phyloP scores from a whole-genome alignment of 1,139 yeast genomes.

The Sugiyamaella xylanicola region DNA sequence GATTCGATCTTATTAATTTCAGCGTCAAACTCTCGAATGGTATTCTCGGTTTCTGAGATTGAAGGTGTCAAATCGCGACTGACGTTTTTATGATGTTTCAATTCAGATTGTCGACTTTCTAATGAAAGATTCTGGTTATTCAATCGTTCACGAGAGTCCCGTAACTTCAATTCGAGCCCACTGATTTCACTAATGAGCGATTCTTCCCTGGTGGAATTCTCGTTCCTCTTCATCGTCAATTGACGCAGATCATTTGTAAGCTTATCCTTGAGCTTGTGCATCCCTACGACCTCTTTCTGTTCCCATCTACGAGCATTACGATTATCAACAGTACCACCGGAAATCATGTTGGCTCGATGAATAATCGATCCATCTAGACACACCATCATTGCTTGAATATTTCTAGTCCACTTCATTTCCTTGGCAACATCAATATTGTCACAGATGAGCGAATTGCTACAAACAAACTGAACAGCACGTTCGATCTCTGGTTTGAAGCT shows the following conservation, averaged over 20 bases:
- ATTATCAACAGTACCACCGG: slow-evolving; percentile 69
- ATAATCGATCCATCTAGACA: slow-evolving; percentile 84
- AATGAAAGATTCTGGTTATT: slow-evolving; percentile 61
- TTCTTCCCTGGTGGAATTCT: slow-evolving; percentile 57
- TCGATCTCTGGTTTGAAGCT: slow-evolving; percentile 70
- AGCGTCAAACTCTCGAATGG: slow-evolving; percentile 33
- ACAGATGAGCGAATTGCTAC: slow-evolving; percentile 82
- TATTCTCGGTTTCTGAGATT: slow-evolving; percentile 43
- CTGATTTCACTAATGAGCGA: slow-evolving; percentile 57
- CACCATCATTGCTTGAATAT: slow-evolving; percentile 67
- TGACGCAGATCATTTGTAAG: slow-evolving; percentile 56
- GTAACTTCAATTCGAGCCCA: slow-evolving; percentile 56
- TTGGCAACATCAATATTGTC: slow-evolving; percentile 71
- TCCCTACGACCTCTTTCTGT: slow-evolving; percentile 60
- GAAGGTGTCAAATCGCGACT: slow-evolving; percentile 53
- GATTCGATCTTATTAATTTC: slow-evolving; percentile 33
- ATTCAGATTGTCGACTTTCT: slow-evolving; percentile 53
- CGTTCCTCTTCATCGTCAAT: slow-evolving; percentile 53
- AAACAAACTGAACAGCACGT: slow-evolving; percentile 76
- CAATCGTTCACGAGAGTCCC: slow-evolving; percentile 55
- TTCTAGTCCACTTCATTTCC: slow-evolving; percentile 66
- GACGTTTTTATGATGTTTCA: slow-evolving; percentile 61
- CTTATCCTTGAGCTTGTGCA: slow-evolving; percentile 63
- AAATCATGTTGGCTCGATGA: slow-evolving; percentile 85
- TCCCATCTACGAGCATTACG: slow-evolving; percentile 61